Percentiles rank a stretch among this genome's conserved stretches.
These are phyloP conservation scores for Carnegiea gigantea DNA, from an alignment of 179 eudicot genomes.

Conservation along the genomic window DNA sequence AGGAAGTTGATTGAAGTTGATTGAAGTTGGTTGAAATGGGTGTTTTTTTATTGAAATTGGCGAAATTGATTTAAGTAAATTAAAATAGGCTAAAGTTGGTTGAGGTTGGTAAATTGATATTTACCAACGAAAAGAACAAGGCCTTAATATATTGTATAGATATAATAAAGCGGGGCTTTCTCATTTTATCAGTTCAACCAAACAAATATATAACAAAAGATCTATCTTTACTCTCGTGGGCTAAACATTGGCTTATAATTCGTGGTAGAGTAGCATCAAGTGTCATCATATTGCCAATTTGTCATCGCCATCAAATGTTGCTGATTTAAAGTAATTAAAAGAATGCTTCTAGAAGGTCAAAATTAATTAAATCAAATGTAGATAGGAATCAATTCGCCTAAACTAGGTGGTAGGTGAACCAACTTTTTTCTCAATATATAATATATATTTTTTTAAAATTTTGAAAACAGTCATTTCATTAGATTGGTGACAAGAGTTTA, in stretches of 20 bases:
- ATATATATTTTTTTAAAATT: background rate
- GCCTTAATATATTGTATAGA: too few species aligned
- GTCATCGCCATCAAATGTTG: background rate
- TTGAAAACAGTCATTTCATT: too few species aligned
- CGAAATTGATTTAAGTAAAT: too few species aligned
- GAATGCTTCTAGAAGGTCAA: conserved; percentile 28
- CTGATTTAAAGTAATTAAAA: background rate
- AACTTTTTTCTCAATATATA: conserved; percentile 11
- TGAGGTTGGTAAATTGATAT: too few species aligned
- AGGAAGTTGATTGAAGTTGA: too few species aligned
- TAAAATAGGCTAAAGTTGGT: too few species aligned
- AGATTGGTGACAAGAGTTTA: too few species aligned
- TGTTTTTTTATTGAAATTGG: too few species aligned
- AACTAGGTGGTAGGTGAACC: conserved; percentile 42
- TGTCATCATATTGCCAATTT: background rate
- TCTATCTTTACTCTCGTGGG: background rate
- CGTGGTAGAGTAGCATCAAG: conserved; percentile 5
- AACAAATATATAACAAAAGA: background rate
- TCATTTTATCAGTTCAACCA: conserved; percentile 19
- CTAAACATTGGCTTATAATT: background rate
- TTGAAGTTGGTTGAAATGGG: too few species aligned
- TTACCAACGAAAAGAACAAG: too few species aligned
- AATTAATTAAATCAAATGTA: background rate
- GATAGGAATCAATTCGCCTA: conserved; percentile 20
- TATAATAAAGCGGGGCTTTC: conserved; percentile 6